Evolutionary conservation across 495 filamentous ascomycete species (phyloP).

Genomic region (Penicillium argentinense): DNA sequence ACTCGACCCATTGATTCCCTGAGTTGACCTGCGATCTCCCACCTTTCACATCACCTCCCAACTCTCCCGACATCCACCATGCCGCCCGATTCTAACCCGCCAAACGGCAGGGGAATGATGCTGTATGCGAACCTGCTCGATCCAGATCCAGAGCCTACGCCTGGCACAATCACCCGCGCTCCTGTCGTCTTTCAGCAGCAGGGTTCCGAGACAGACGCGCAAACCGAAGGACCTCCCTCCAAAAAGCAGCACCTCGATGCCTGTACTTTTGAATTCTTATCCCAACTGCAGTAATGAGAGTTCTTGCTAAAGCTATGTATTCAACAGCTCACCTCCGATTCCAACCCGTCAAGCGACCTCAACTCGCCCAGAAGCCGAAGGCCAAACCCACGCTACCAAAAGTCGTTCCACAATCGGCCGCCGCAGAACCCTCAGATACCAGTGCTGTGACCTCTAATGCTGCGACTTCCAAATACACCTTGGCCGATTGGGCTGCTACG

Average conservation of each 20-base stretch:
- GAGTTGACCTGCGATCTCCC: too few relatives aligned
- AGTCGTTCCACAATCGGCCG: conserved; percentile 25
- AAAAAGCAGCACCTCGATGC: conserved; percentile 74
- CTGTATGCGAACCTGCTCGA: conserved; percentile 68
- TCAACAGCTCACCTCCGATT: conserved; percentile 73
- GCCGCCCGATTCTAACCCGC: conserved; percentile 34
- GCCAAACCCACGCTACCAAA: conserved; percentile 51
- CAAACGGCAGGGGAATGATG: conserved; percentile 45
- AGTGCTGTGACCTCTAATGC: conserved; percentile 21
- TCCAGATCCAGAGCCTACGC: conserved; percentile 46
- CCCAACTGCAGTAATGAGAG: conserved; percentile 21
- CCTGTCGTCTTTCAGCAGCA: conserved; percentile 78
- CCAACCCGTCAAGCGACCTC: conserved; percentile 80
- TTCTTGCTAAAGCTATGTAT: conserved; percentile 50
- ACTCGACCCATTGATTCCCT: too few relatives aligned
- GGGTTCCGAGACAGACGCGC: conserved; percentile 43
- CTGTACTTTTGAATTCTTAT: conserved; percentile 55
- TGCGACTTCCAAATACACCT: conserved; percentile 56
- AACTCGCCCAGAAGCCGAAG: conserved; percentile 70
- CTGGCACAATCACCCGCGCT: conserved; percentile 69
- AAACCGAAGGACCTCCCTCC: conserved; percentile 54
- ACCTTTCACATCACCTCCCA: background rate
- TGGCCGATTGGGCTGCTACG: conserved; percentile 81
- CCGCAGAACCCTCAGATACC: conserved; percentile 28
- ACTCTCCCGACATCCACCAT: too few relatives aligned